Base-by-base conservation (phyloP, 2,329 filamentous ascomycete species). In the Sordariomycetes sp. region DNA sequence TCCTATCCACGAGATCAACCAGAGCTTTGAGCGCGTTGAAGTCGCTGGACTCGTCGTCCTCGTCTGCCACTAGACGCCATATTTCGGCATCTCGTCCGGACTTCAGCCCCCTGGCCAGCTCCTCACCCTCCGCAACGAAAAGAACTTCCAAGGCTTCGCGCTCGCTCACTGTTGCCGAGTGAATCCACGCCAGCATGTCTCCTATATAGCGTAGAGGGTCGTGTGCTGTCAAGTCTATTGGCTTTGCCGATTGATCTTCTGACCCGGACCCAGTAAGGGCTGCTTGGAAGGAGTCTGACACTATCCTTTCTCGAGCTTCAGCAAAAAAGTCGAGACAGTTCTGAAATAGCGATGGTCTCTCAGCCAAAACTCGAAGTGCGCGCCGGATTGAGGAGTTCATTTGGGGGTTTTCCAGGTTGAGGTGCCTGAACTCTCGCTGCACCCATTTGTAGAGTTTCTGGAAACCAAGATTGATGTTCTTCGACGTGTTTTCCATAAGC, bases 381-480 rank as follows among this genome's bases (percentile, higher is more conserved):
- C 80, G 76, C 33, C 90, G 75, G 41, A 98, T 88, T 0, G 85
- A 80, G 15, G 80, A 73, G 51, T 83, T 88, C 54, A 96, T 88
- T 48, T 94, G 88, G 1, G 88, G 88, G 45, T 93, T 94, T 50
- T 98, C 92, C 8, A 96, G 71, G 53, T 96, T 93, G 33, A 96
- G 62, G 1, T 80, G 81, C 55, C 88, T 94, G 61, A 98, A 93
- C 48, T 95, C 87, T 39, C 83, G 79, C 53, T 95, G 88, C 15
- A 94, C 79, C 90, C 90, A 98, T 47, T 86, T 79, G 58, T 94
- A 95, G 3, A 98, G 71, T 53, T 95, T 98, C 53, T 98, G 90
- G 47, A 92, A 98, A 5, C 86, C 90, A 12, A 80, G 71, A 49
- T 94, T 92, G 32, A 98, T 70, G 41, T 86, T 78, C 39, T 86